Evolutionary conservation across 1,284 basidiomycete species (phyloP).

Genomic region (Cryptococcus hybrid): DNA sequence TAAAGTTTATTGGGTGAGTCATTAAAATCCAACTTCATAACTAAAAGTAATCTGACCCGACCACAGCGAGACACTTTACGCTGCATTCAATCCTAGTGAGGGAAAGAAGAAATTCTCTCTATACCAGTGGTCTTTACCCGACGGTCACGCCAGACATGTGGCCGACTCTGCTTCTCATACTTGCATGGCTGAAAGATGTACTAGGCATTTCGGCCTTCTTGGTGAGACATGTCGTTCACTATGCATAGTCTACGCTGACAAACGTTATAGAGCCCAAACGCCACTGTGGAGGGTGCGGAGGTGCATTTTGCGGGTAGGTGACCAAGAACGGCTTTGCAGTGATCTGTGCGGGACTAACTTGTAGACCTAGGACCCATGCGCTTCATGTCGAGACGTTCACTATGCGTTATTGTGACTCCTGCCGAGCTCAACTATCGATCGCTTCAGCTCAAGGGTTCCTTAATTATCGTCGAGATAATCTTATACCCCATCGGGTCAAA

Average conservation of each 20-base stretch:
- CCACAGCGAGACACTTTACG: slow-evolving; percentile 46
- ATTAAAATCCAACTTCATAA: neutral
- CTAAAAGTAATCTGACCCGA: neutral
- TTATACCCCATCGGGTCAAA: slow-evolving; percentile 10
- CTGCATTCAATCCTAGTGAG: slow-evolving; percentile 31
- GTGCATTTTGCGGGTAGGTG: slow-evolving; percentile 43
- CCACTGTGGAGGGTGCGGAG: slow-evolving; percentile 49
- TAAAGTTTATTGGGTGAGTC: slow-evolving; percentile 46
- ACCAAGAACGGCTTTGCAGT: neutral
- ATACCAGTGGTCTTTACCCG: slow-evolving; percentile 49
- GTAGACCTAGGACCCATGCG: slow-evolving; percentile 30
- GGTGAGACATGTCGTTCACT: slow-evolving; percentile 19
- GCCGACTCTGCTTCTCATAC: slow-evolving; percentile 27
- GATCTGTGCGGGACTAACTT: neutral
- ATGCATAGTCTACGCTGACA: neutral
- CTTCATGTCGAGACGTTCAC: slow-evolving; percentile 43
- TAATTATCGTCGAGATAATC: slow-evolving; percentile 7
- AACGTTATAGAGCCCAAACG: slow-evolving; percentile 38
- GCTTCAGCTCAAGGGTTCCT: slow-evolving; percentile 31
- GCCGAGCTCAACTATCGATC: slow-evolving; percentile 35
- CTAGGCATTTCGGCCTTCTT: slow-evolving; percentile 42
- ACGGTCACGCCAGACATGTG: slow-evolving; percentile 43
- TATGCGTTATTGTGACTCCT: slow-evolving; percentile 43
- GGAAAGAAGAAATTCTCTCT: slow-evolving; percentile 27
- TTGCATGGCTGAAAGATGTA: slow-evolving; percentile 45